Evolutionary conservation across 768 basidiomycete genomes (phyloP).

Genomic region (Ramaria sp.): DNA sequence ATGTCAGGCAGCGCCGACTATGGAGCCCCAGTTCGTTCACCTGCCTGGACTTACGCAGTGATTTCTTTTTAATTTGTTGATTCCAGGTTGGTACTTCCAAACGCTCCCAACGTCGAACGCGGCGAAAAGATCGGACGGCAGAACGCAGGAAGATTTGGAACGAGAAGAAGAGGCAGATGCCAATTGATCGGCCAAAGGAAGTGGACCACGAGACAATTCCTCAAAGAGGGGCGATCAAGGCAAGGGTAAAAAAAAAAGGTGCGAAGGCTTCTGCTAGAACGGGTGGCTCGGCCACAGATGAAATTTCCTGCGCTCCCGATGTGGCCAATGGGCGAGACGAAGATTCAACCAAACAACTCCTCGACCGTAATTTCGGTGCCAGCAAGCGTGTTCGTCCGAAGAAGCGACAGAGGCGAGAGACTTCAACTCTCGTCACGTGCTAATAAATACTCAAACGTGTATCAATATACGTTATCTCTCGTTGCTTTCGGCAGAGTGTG

Average conservation of each 20-base stretch:
- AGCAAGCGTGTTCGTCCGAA: too few species aligned
- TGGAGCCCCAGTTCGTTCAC: neutral
- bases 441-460: too few species aligned
- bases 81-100: neutral
- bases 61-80: neutral
- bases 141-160: neutral
- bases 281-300: too few species aligned
- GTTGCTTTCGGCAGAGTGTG: neutral
- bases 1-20: neutral
- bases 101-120: neutral
- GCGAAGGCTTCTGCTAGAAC: too few species aligned
- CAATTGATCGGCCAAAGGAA: neutral
- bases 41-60: neutral
- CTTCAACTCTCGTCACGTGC: too few species aligned
- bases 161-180: neutral
- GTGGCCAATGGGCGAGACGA: too few species aligned
- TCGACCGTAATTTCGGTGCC: too few species aligned
- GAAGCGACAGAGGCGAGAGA: too few species aligned
- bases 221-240: too few species aligned
- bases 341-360: too few species aligned
- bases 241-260: too few species aligned
- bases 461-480: neutral
- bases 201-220: neutral
- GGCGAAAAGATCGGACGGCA: neutral
- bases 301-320: too few species aligned